Evolutionary conservation across 345 rosid species (phyloP).

Genomic region (Lepidium aucheri): DNA sequence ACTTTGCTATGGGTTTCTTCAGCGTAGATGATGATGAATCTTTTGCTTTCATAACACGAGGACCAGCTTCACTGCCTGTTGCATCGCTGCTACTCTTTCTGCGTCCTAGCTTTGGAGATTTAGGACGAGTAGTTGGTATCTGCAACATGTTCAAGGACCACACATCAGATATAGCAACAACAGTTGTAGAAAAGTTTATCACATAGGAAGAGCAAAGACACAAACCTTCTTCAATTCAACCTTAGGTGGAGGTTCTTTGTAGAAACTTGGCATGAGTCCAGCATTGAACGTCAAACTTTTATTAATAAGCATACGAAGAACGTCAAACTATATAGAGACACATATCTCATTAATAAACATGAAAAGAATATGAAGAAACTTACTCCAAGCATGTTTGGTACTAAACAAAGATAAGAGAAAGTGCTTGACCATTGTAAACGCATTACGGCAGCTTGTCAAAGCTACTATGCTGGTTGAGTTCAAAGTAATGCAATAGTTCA

Average conservation of each 20-base stretch:
- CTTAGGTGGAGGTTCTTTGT: constrained; percentile 93
- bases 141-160: constrained; percentile 18
- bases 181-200: neutral
- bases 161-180: neutral
- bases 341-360: no score
- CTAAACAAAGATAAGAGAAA: neutral
- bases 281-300: constrained; percentile 94
- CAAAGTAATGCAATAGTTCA: constrained; percentile 77
- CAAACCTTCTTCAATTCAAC: constrained; percentile 85
- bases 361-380: no score
- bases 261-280: constrained; percentile 90
- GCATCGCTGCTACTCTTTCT: constrained; percentile 43
- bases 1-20: constrained; percentile 40
- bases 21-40: constrained; percentile 27
- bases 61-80: constrained; percentile 32
- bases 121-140: constrained; percentile 90
- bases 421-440: constrained; percentile 77
- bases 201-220: constrained; percentile 6
- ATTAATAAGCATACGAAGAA: no score
- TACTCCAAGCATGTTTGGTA: neutral
- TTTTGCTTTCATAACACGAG: constrained; percentile 37
- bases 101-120: constrained; percentile 93
- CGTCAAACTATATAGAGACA: no score
- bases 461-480: constrained; percentile 86
- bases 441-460: constrained; percentile 85